Conservation (phyloP, 305 asterid genomes). For the Solanum hybrid region DNA sequence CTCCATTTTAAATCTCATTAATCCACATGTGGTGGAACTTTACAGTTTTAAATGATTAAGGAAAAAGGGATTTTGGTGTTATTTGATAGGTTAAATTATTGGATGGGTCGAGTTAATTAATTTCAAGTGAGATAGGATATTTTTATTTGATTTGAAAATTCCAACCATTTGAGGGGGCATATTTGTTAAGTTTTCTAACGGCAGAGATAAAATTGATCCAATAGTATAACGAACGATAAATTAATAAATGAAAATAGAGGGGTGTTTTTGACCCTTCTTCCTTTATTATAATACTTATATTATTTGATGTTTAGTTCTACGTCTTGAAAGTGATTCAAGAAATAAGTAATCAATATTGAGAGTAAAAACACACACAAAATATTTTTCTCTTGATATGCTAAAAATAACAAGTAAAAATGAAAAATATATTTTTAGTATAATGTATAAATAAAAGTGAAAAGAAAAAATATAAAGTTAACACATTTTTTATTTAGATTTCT, state of each 20-base stretch:
- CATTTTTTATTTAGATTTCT: not conserved
- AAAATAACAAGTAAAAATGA: too few species aligned
- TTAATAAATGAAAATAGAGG: not conserved
- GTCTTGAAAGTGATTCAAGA: not conserved
- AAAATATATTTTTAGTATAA: too few species aligned
- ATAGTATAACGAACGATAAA: not conserved
- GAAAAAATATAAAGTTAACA: too few species aligned
- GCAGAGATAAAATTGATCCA: too few species aligned
- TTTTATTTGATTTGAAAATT: too few species aligned
- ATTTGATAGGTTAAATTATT: not conserved
- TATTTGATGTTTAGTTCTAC: not conserved
- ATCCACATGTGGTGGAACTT: not conserved
- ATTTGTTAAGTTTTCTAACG: too few species aligned
- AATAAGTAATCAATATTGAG: too few species aligned
- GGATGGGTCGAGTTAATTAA: not conserved
- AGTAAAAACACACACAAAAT: too few species aligned
- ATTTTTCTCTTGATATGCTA: not conserved
- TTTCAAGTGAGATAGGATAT: not conserved
- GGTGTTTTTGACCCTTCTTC: not conserved
- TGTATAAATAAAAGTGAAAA: not conserved
- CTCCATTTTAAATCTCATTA: too few species aligned
- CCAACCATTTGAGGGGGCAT: not conserved
- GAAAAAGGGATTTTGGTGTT: not conserved
- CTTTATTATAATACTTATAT: not conserved
- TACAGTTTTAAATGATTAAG: not conserved